A percentile compares a stretch with the other conserved stretches of the same genome.
These are phyloP conservation scores for Cardamine chenopodiifolia DNA, from an alignment of 345 rosid genomes.

Conservation along the genomic window DNA sequence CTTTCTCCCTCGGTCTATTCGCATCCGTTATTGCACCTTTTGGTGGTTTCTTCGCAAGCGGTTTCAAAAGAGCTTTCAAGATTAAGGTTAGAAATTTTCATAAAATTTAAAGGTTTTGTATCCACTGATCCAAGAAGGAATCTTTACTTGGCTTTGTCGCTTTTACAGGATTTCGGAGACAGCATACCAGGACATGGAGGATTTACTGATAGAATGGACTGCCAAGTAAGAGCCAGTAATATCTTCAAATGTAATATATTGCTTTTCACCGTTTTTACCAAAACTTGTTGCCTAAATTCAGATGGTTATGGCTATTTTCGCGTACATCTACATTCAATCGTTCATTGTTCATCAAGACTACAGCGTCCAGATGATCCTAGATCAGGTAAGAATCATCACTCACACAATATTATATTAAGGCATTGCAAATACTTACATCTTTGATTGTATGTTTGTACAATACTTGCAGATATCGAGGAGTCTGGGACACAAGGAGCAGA, in stretches of 20 bases:
- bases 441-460: background rate
- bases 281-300: slow-evolving; percentile 33
- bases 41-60: slow-evolving; percentile 98
- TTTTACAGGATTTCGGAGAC: slow-evolving; percentile 89
- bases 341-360: slow-evolving; percentile 67
- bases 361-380: slow-evolving; percentile 66
- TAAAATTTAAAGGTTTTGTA: background rate
- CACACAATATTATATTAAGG: background rate
- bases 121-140: background rate
- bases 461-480: slow-evolving; percentile 57
- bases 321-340: slow-evolving; percentile 89
- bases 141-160: background rate
- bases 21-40: slow-evolving; percentile 97
- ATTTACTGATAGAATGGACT: slow-evolving; percentile 93
- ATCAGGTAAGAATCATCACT: slow-evolving; percentile 54
- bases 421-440: background rate
- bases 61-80: slow-evolving; percentile 96
- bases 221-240: slow-evolving; percentile 61
- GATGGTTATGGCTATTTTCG: slow-evolving; percentile 97
- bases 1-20: slow-evolving; percentile 80
- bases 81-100: slow-evolving; percentile 59
- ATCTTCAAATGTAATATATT: background rate
- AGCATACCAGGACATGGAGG: slow-evolving; percentile 99
- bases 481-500: slow-evolving; percentile 77
- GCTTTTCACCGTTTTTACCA: background rate